Percentiles rank a stretch among this genome's conserved stretches.
Evolutionary conservation across 1,139 yeast species (phyloP).

Genomic region (Blastobotrys serpentis): DNA sequence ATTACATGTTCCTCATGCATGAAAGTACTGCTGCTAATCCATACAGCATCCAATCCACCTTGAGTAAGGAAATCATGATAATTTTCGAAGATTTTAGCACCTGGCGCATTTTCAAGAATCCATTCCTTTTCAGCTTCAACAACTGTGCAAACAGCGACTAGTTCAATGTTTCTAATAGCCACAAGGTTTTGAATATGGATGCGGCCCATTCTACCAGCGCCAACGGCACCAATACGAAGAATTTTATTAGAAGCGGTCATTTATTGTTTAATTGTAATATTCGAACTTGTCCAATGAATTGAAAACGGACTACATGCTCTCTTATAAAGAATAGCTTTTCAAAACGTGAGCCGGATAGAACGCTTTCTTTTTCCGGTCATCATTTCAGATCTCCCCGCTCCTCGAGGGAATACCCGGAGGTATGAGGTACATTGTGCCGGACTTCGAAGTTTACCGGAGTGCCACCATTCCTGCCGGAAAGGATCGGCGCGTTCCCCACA

Average conservation of each 20-base stretch:
- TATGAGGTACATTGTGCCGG: too few species aligned
- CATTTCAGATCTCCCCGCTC: too few species aligned
- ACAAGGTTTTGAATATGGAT: constrained; percentile 20
- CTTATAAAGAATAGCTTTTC: too few species aligned
- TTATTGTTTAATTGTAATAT: too few species aligned
- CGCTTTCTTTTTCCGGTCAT: too few species aligned
- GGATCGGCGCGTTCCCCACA: too few species aligned
- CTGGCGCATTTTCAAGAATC: constrained; percentile 17
- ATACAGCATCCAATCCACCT: constrained; percentile 21
- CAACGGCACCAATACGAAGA: constrained; percentile 20
- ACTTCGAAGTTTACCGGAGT: too few species aligned
- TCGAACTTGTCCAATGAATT: too few species aligned
- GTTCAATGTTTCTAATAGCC: constrained; percentile 13
- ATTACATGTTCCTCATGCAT: constrained; percentile 24
- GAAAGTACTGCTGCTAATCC: constrained; percentile 22
- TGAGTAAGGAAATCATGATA: constrained; percentile 22
- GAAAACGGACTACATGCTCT: too few species aligned
- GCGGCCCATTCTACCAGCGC: constrained; percentile 25
- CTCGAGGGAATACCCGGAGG: too few species aligned
- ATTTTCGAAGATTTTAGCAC: constrained; percentile 20
- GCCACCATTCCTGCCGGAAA: too few species aligned
- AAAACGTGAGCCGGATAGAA: too few species aligned
- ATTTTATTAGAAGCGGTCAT: not conserved
- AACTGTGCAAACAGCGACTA: constrained; percentile 23
- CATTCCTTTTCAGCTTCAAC: constrained; percentile 21